Percentiles rank a stretch among this genome's conserved stretches.
These are phyloP conservation scores for Elsinoe batatas DNA, from an alignment of 2,329 filamentous ascomycete species.

Conservation along the genomic window DNA sequence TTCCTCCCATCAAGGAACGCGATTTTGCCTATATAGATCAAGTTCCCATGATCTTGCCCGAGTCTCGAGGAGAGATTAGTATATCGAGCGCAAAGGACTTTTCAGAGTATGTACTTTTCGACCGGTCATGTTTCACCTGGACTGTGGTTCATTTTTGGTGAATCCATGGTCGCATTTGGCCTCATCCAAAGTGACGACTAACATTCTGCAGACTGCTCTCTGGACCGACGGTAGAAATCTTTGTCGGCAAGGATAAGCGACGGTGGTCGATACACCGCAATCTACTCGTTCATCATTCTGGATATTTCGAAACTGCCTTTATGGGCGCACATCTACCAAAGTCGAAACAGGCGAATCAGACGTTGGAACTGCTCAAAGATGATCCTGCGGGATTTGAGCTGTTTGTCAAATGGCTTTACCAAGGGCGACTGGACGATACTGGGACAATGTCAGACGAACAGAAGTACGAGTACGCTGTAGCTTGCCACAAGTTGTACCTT, in stretches of 20 bases:
- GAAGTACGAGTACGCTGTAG: conserved; percentile 46
- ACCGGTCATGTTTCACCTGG: conserved; percentile 26
- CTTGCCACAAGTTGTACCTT: conserved; percentile 44
- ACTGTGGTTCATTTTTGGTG: conserved; percentile 7
- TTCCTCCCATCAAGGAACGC: conserved; percentile 26
- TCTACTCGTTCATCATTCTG: conserved; percentile 44
- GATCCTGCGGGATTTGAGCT: conserved; percentile 45
- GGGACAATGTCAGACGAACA: conserved; percentile 36
- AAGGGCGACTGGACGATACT: conserved; percentile 43
- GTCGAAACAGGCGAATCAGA: conserved; percentile 29
- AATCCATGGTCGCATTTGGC: background rate
- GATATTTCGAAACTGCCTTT: conserved; percentile 32
- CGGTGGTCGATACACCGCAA: conserved; percentile 45
- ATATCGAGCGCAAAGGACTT: conserved; percentile 39
- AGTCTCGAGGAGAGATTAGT: conserved; percentile 38
- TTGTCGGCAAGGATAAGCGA: conserved; percentile 38
- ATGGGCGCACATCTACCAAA: conserved; percentile 28
- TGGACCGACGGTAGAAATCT: conserved; percentile 42
- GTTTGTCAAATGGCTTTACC: conserved; percentile 48
- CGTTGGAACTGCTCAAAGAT: conserved; percentile 39
- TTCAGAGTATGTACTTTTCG: conserved; percentile 40
- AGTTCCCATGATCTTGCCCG: conserved; percentile 30
- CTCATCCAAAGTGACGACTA: background rate
- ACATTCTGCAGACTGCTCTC: conserved; percentile 41
- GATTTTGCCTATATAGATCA: conserved; percentile 38